These are phyloP conservation scores for Trichophyton schoenleinii DNA, from an alignment of 2,329 filamentous ascomycete species.

Conservation along the genomic window DNA sequence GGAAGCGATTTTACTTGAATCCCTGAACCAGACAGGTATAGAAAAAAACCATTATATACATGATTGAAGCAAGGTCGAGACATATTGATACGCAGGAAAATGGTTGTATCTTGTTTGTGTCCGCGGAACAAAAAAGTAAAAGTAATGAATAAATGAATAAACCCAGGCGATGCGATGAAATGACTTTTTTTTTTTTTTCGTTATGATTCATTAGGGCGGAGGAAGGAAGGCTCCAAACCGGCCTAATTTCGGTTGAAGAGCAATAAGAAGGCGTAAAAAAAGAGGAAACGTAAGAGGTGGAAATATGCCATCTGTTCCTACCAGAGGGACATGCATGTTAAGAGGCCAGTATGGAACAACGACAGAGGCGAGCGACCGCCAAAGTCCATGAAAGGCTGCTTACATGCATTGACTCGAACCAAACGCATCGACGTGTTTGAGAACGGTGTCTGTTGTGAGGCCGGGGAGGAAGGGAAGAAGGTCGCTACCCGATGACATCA, in stretches of 20 bases:
- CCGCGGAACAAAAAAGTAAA: neutral
- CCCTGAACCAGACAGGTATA: too few species aligned
- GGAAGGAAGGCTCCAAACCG: neutral
- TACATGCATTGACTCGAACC: neutral
- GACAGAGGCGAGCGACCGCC: neutral
- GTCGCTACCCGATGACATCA: neutral
- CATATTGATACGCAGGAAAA: neutral
- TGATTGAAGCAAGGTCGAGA: neutral
- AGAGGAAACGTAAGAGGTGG: neutral
- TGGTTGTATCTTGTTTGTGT: neutral
- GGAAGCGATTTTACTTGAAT: too few species aligned
- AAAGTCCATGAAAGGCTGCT: neutral
- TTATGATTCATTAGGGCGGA: neutral
- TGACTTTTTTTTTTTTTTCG: neutral
- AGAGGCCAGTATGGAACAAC: neutral
- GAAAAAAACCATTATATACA: neutral
- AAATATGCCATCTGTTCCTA: neutral
- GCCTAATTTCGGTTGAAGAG: neutral
- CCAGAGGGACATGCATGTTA: neutral
- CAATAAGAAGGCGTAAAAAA: neutral
- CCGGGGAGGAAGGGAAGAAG: too few species aligned
- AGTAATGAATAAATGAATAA: neutral
- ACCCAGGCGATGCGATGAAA: neutral
- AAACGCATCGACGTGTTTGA: neutral
- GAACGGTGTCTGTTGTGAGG: neutral